These are phyloP conservation scores for Kwoniella sp. DNA, from an alignment of 768 basidiomycete genomes.

Conservation along the genomic window DNA sequence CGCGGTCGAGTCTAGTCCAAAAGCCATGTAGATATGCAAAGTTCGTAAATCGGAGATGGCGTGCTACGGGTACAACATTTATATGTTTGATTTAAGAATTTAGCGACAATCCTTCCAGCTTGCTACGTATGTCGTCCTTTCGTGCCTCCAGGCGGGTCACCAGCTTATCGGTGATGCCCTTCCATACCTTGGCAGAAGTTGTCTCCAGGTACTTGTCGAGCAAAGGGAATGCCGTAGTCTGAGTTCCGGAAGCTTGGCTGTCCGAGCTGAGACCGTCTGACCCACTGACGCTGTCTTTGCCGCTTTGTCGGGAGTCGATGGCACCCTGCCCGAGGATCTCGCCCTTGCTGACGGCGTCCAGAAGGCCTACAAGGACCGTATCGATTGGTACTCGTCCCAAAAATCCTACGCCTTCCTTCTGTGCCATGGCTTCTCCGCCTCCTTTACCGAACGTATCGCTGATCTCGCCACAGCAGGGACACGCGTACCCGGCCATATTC, in stretches of 20 bases:
- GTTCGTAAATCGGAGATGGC: no score
- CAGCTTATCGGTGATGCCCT: slow-evolving; percentile 57
- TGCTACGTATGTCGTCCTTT: slow-evolving; percentile 6
- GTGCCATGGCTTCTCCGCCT: slow-evolving; percentile 84
- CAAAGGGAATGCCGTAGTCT: slow-evolving; percentile 57
- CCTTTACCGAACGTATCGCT: slow-evolving; percentile 92
- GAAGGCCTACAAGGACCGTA: slow-evolving; percentile 75
- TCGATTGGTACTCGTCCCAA: slow-evolving; percentile 90
- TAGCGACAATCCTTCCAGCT: not conserved
- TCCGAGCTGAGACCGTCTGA: not conserved
- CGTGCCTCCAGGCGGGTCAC: slow-evolving; percentile 34
- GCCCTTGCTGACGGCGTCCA: slow-evolving; percentile 61
- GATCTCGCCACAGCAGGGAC: slow-evolving; percentile 93
- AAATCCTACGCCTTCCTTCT: slow-evolving; percentile 66
- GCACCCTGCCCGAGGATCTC: slow-evolving; percentile 21
- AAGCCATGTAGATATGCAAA: not conserved
- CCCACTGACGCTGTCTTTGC: not conserved
- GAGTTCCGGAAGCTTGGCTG: no score
- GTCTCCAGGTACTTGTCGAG: slow-evolving; percentile 65
- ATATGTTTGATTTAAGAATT: not conserved
- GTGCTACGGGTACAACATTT: no score
- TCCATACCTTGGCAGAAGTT: slow-evolving; percentile 65
- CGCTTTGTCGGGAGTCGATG: no score
- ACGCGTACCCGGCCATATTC: slow-evolving; percentile 98
- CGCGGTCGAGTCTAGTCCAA: no score